phyloP scores from a whole-genome alignment of 2,329 filamentous ascomycete genomes.

The Neoarthrinium moseri region DNA sequence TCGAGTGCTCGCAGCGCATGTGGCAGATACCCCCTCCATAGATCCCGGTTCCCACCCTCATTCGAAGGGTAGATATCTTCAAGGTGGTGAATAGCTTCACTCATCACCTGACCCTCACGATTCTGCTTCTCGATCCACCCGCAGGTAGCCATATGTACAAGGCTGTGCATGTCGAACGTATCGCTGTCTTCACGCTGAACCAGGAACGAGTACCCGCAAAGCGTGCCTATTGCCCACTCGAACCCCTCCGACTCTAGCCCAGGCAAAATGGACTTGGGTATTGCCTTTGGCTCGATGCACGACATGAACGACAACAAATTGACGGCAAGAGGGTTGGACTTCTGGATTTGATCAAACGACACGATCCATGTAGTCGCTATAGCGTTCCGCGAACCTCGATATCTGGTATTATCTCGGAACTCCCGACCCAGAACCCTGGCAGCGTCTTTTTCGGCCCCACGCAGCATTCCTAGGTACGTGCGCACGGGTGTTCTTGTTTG shows the following conservation, averaged over 20 bases:
- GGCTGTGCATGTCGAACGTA: slow-evolving; percentile 33
- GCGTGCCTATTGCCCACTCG: slow-evolving; percentile 26
- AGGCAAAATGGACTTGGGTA: slow-evolving; percentile 34
- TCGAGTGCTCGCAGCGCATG: slow-evolving; percentile 23
- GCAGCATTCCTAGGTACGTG: slow-evolving; percentile 33
- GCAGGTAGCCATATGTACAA: slow-evolving; percentile 32
- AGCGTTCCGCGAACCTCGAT: slow-evolving; percentile 29
- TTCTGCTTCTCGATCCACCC: slow-evolving; percentile 24
- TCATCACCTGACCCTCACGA: slow-evolving; percentile 1
- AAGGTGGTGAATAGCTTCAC: slow-evolving; percentile 4
- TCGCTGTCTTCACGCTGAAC: slow-evolving; percentile 18
- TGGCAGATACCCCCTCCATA: slow-evolving; percentile 25
- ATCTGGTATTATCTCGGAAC: slow-evolving; percentile 31
- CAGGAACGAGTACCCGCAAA: slow-evolving; percentile 32
- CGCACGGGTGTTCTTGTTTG: slow-evolving; percentile 18
- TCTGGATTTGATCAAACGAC: slow-evolving; percentile 36
- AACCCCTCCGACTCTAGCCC: slow-evolving; percentile 4
- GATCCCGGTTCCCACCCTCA: slow-evolving; percentile 12
- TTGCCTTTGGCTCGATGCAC: slow-evolving; percentile 36
- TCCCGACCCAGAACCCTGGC: slow-evolving; percentile 30
- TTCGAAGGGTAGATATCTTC: slow-evolving; percentile 4
- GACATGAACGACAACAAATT: slow-evolving; percentile 36
- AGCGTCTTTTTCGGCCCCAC: slow-evolving; percentile 26
- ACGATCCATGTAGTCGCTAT: slow-evolving; percentile 37
- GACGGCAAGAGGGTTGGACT: slow-evolving; percentile 26